Evolutionary conservation across 768 basidiomycete species (phyloP).

Genomic region (Phanerochaete sordida): DNA sequence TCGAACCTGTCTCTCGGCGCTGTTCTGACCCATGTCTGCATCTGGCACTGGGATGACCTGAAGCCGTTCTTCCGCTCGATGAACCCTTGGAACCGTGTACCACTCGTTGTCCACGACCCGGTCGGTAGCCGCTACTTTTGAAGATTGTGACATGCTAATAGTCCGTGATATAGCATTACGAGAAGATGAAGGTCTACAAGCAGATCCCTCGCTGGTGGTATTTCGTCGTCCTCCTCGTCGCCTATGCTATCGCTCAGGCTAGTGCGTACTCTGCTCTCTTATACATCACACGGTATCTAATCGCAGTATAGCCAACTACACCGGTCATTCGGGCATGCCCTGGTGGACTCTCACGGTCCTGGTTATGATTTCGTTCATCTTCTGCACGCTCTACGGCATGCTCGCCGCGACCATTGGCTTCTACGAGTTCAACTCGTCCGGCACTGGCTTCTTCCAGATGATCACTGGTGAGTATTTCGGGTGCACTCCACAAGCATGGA

Average conservation of each 20-base stretch:
- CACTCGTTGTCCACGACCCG: constrained; percentile 26
- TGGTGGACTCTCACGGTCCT: constrained; percentile 51
- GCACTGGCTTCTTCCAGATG: constrained; percentile 28
- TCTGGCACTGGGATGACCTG: constrained; percentile 35
- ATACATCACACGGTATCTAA: background rate
- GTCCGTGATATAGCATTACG: constrained; percentile 38
- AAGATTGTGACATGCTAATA: background rate
- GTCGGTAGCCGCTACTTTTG: background rate
- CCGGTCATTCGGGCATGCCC: constrained; percentile 49
- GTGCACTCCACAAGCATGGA: too few species aligned
- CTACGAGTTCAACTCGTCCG: constrained; percentile 22
- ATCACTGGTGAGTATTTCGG: constrained; percentile 15
- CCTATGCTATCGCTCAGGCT: constrained; percentile 48
- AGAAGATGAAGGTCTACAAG: constrained; percentile 47
- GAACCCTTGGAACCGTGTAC: constrained; percentile 31
- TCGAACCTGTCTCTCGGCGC: constrained; percentile 33
- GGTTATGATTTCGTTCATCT: constrained; percentile 47
- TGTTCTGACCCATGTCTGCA: constrained; percentile 30
- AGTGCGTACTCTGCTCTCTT: constrained; percentile 30
- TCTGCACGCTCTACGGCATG: constrained; percentile 48
- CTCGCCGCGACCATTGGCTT: constrained; percentile 26
- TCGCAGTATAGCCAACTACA: constrained; percentile 32
- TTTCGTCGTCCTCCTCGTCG: constrained; percentile 36
- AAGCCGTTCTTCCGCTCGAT: constrained; percentile 30
- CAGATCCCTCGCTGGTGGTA: constrained; percentile 55